These are phyloP conservation scores for Auriscalpium microsporum DNA, from an alignment of 768 basidiomycete species.

Conservation along the genomic window DNA sequence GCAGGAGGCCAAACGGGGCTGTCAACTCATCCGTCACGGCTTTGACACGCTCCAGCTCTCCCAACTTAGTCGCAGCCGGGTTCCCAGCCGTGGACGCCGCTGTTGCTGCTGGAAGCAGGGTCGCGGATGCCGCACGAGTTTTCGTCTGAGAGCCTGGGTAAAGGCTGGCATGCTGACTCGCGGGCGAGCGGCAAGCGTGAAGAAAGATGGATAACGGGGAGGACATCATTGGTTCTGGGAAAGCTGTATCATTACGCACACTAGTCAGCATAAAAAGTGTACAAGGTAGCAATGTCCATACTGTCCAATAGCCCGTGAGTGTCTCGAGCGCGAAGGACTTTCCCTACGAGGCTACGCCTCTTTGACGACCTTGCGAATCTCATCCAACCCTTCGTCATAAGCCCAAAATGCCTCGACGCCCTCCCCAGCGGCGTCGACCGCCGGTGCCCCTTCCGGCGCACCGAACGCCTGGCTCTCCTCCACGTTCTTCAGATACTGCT, in stretches of 20 bases:
- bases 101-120: neutral
- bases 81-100: neutral
- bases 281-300: too few species aligned
- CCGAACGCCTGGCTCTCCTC: conserved; percentile 18
- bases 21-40: conserved; percentile 6
- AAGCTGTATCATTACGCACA: too few species aligned
- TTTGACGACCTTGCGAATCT: conserved; percentile 60
- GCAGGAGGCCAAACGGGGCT: conserved; percentile 19
- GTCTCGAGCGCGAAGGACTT: too few species aligned
- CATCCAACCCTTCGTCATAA: conserved; percentile 64
- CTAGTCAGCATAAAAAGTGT: too few species aligned
- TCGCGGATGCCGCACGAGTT: too few species aligned
- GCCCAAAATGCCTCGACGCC: conserved; percentile 45
- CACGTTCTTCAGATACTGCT: conserved; percentile 30
- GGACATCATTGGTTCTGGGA: too few species aligned
- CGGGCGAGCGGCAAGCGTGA: too few species aligned
- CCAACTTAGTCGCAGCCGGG: neutral
- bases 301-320: too few species aligned
- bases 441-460: conserved; percentile 14
- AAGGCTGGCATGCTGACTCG: too few species aligned
- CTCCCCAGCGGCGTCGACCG: conserved; percentile 10
- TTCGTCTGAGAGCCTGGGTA: too few species aligned
- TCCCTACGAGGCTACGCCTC: conserved; percentile 23
- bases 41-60: neutral
- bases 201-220: too few species aligned